Evolutionary conservation across 257 asterid genomes (phyloP), one percentile per base, ranked within the genome.

Genomic region (Verbena officinalis): DNA sequence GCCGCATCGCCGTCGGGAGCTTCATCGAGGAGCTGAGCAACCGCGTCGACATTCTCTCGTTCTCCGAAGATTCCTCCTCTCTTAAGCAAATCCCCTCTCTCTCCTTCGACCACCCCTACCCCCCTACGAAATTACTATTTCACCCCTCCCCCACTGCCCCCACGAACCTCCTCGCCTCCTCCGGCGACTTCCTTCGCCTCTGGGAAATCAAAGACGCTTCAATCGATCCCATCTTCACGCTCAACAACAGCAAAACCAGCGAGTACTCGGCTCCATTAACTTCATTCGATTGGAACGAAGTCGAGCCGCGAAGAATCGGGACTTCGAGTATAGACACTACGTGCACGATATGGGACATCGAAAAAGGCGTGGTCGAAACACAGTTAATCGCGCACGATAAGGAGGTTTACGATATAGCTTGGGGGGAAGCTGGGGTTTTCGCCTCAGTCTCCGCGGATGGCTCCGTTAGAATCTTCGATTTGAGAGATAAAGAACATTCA

Each of bases 371-470:
- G 1, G 97, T 89, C 36, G 96, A 93, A 46, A 90, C 97, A 2
- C 97, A 90, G 65, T 20, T 90, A 64, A 90, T 90, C 4, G 92
- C 97, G 2, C 97, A 90, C 16, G 99, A 90, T 44, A 90, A 90
- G 76, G 99, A 93, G 78, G 97, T 93, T 5, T 84, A 84, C 39
- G 99, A 93, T 19, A 90, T 93, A n/a, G 96, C 96, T 20, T 90
- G 97, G 97, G 99, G 97, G 0, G 95, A 88, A 39, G 92, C 92
- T 4, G 95, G 95, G 6, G 84, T 93, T 50, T 90, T 93, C 6
- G 96, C 95, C 0, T 90, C 96, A 0, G 97, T 87, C 34, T 90
- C 96, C 0, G 96, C 96, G 0, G 99, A 93, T 75, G 99, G 95
- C 0, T 90, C 96, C 0, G 96, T 90, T 0, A 65, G 99, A 67